These are phyloP conservation scores for Lagenaria siceraria DNA, from an alignment of 306 rosid species.

Conservation along the genomic window DNA sequence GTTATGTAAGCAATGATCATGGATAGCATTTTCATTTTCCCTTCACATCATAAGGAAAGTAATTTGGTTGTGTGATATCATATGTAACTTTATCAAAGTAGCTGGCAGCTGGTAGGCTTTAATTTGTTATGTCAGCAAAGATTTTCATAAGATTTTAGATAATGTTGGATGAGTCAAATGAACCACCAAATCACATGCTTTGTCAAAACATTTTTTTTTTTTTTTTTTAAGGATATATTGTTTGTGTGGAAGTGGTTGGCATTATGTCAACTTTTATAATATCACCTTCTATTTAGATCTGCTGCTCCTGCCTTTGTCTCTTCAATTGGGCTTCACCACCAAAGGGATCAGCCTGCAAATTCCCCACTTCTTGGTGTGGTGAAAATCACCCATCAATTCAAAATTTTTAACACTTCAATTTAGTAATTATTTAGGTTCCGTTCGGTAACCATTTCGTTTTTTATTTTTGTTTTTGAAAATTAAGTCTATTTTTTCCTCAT, in stretches of 20 bases:
- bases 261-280: background rate
- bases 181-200: background rate
- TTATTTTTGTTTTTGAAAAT: no score
- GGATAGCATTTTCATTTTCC: background rate
- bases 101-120: background rate
- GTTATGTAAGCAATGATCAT: background rate
- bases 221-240: background rate
- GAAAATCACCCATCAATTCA: no score
- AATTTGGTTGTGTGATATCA: background rate
- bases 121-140: background rate
- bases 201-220: conserved; percentile 8
- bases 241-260: background rate
- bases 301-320: background rate
- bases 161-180: background rate
- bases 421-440: no score
- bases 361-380: background rate
- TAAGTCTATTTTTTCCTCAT: no score
- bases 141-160: background rate
- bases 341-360: background rate
- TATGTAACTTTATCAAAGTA: background rate
- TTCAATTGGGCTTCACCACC: background rate
- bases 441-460: no score
- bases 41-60: background rate
- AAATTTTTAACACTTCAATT: no score
- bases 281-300: background rate